A percentile compares a stretch with the other conserved stretches of the same genome.
Evolutionary conservation across 345 rosid species (phyloP).

Genomic region (Bruguiera gymnorhiza): DNA sequence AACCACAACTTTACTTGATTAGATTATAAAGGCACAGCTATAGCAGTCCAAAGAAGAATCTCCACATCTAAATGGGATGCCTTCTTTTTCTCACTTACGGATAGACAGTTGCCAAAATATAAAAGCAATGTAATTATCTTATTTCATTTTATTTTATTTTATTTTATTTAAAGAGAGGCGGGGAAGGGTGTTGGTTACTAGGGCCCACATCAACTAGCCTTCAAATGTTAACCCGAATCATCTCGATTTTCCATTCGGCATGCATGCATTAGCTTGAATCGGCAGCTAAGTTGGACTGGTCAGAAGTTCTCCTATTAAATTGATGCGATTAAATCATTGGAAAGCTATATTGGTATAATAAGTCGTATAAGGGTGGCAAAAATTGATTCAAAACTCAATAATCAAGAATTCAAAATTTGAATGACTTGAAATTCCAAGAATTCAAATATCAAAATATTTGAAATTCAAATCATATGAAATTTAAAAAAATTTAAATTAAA

Average conservation of each 20-base stretch:
- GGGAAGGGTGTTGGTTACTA: too few relatives aligned
- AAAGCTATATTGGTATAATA: too few relatives aligned
- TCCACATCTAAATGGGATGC: conserved; percentile 28
- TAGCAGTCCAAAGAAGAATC: conserved; percentile 30
- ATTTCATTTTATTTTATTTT: neutral
- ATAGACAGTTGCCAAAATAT: conserved; percentile 22
- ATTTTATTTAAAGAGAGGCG: neutral
- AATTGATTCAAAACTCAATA: too few relatives aligned
- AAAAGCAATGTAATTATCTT: neutral
- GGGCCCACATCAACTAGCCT: too few relatives aligned
- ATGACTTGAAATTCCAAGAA: too few relatives aligned
- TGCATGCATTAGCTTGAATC: conserved; percentile 11
- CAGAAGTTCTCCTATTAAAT: neutral
- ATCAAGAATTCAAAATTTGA: too few relatives aligned
- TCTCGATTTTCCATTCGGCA: conserved; percentile 8
- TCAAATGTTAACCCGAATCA: too few relatives aligned
- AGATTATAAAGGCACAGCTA: conserved; percentile 26
- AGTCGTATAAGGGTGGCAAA: too few relatives aligned
- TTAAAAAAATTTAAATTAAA: too few relatives aligned
- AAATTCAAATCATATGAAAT: too few relatives aligned
- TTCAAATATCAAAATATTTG: too few relatives aligned
- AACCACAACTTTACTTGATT: conserved; percentile 50
- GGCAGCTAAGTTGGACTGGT: neutral
- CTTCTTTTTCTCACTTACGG: conserved; percentile 11
- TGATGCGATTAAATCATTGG: too few relatives aligned